These are phyloP conservation scores for Ziziphus jujuba DNA, from an alignment of 306 rosid species.

Conservation along the genomic window DNA sequence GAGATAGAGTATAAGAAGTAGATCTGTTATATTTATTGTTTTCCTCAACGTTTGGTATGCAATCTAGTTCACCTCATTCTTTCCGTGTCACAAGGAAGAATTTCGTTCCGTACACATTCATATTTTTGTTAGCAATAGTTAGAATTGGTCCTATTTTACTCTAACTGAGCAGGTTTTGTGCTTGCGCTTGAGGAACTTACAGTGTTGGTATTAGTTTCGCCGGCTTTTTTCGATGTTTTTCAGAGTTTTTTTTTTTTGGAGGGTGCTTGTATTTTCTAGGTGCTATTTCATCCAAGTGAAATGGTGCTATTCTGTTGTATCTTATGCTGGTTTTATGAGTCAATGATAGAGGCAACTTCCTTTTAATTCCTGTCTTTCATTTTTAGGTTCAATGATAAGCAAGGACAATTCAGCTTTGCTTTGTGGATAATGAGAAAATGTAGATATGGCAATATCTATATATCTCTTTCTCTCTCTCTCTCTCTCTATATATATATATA, in stretches of 20 bases:
- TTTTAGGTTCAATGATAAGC: too few species aligned
- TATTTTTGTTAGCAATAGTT: conserved; percentile 47
- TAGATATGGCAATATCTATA: too few species aligned
- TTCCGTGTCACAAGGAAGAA: conserved; percentile 29
- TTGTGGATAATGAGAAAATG: too few species aligned
- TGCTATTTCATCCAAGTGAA: conserved; percentile 50
- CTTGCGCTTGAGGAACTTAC: conserved; percentile 49
- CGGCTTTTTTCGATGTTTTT: conserved; percentile 42
- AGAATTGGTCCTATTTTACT: conserved; percentile 52
- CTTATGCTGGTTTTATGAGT: conserved; percentile 42
- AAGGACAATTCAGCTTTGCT: too few species aligned
- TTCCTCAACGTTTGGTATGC: conserved; percentile 25
- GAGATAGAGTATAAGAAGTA: conserved; percentile 40
- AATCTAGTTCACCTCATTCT: conserved; percentile 42
- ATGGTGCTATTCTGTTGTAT: conserved; percentile 49
- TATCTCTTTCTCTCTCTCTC: too few species aligned
- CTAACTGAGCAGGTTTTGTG: conserved; percentile 39
- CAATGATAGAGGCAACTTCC: conserved; percentile 40
- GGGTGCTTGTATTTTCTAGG: conserved; percentile 40
- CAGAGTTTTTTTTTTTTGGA: conserved; percentile 38
- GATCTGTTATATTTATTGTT: conserved; percentile 30
- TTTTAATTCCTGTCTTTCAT: conserved; percentile 8
- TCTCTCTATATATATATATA: too few species aligned
- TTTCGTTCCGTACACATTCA: conserved; percentile 40
- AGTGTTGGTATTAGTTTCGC: conserved; percentile 37